Conservation (phyloP, 306 rosid genomes). For the Medicago arabica region DNA sequence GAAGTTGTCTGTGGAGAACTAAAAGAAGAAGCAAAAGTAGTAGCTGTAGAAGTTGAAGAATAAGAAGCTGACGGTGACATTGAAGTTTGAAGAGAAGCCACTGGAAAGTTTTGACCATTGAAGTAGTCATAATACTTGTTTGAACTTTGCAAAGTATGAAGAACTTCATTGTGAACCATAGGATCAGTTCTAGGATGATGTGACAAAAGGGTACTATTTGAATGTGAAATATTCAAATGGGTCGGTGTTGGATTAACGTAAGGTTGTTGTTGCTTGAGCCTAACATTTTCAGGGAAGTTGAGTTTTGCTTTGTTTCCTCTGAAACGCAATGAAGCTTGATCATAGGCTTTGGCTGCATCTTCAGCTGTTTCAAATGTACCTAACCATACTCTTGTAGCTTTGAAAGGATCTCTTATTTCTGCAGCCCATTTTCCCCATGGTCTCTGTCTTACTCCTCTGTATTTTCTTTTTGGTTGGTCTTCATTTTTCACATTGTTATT, state of each 20-base stretch:
- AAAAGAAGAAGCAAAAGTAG: slow-evolving; percentile 11
- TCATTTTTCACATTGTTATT: slow-evolving; percentile 8
- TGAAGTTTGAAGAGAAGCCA: slow-evolving; percentile 48
- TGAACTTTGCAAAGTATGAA: slow-evolving; percentile 32
- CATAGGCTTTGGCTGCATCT: slow-evolving; percentile 66
- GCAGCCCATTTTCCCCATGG: slow-evolving; percentile 88
- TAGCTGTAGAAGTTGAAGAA: slow-evolving; percentile 37
- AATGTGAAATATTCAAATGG: slow-evolving; percentile 30
- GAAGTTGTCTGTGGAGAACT: slow-evolving; percentile 24
- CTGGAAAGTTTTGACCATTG: neutral
- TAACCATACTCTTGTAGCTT: slow-evolving; percentile 68
- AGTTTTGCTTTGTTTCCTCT: slow-evolving; percentile 75
- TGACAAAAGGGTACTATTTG: slow-evolving; percentile 42
- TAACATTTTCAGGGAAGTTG: slow-evolving; percentile 72
- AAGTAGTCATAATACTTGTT: slow-evolving; percentile 11
- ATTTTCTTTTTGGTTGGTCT: slow-evolving; percentile 48
- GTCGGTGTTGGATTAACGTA: slow-evolving; percentile 1
- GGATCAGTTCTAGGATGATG: slow-evolving; percentile 48
- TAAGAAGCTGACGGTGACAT: neutral
- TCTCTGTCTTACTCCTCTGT: slow-evolving; percentile 80
- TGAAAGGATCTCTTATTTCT: slow-evolving; percentile 69
- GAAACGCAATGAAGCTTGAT: slow-evolving; percentile 64
- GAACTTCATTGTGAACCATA: slow-evolving; percentile 43
- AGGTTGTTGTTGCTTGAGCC: slow-evolving; percentile 25
- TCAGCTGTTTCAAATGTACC: slow-evolving; percentile 69